Conservation (phyloP, 2,329 filamentous ascomycete genomes). For the Aspergillus transmontanensis region DNA sequence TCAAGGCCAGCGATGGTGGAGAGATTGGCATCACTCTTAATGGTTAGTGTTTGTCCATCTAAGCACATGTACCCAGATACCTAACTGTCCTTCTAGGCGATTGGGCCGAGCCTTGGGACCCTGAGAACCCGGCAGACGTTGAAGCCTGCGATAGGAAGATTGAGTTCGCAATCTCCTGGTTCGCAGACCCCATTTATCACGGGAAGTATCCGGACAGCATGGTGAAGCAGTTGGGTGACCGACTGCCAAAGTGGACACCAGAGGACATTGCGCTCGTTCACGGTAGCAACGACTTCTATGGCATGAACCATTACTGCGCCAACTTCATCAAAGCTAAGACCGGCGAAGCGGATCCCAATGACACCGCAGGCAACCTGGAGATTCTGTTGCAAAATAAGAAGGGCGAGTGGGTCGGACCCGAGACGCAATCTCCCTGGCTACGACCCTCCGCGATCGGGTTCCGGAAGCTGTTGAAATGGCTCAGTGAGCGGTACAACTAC, state of each 20-base stretch:
- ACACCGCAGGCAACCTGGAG: constrained; percentile 77
- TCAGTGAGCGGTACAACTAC: constrained; percentile 72
- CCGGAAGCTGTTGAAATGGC: constrained; percentile 74
- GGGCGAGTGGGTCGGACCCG: constrained; percentile 74
- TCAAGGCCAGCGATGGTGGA: constrained; percentile 71
- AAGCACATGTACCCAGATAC: background rate
- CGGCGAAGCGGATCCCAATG: constrained; percentile 61
- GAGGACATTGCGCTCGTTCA: constrained; percentile 74
- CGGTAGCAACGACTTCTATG: constrained; percentile 91
- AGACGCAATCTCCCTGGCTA: constrained; percentile 83
- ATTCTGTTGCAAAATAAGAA: constrained; percentile 69
- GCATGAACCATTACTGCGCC: constrained; percentile 92
- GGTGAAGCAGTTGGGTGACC: constrained; percentile 75
- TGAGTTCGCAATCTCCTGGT: constrained; percentile 87
- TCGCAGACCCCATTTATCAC: constrained; percentile 83
- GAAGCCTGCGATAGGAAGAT: constrained; percentile 79
- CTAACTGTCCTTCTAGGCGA: constrained; percentile 57
- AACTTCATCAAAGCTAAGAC: constrained; percentile 80
- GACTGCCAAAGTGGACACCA: constrained; percentile 72
- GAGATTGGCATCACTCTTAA: constrained; percentile 88
- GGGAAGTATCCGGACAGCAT: constrained; percentile 84
- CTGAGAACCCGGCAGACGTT: constrained; percentile 71
- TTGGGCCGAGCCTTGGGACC: constrained; percentile 80
- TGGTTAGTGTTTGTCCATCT: constrained; percentile 48
- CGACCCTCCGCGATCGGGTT: constrained; percentile 75